Evolutionary conservation across 345 rosid genomes (phyloP).

Genomic region (Hirschfeldia incana): DNA sequence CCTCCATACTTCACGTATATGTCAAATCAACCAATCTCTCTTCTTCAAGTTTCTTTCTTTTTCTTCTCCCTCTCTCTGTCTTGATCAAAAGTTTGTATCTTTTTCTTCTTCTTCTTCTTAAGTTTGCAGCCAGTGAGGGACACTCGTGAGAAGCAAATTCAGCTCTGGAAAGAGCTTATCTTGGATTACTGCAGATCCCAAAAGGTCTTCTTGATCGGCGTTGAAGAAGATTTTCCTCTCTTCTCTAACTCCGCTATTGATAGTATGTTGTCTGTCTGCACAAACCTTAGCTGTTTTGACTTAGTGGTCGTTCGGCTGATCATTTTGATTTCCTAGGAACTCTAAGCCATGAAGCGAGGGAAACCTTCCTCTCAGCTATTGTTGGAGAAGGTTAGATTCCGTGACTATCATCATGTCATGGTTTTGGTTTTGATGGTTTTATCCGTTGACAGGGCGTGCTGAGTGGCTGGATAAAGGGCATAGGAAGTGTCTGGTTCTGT

Average conservation of each 20-base stretch:
- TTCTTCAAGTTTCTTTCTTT: neutral
- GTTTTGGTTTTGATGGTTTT: constrained; percentile 17
- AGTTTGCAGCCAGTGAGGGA: constrained; percentile 97
- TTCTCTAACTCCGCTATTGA: constrained; percentile 78
- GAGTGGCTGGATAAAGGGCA: constrained; percentile 96
- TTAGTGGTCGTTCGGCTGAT: no score
- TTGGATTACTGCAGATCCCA: constrained; percentile 81
- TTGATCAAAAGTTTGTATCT: neutral
- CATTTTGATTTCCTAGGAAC: constrained; percentile 55
- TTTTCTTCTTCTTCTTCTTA: neutral
- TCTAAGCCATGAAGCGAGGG: constrained; percentile 89
- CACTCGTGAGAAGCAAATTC: constrained; percentile 91
- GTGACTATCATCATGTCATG: constrained; percentile 22
- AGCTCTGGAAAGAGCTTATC: constrained; percentile 90
- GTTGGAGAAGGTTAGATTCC: constrained; percentile 70
- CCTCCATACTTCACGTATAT: constrained; percentile 95
- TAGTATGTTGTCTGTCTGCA: constrained; percentile 40
- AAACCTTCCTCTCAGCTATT: constrained; percentile 81
- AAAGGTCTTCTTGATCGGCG: constrained; percentile 58
- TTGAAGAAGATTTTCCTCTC: constrained; percentile 82
- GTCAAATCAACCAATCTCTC: constrained; percentile 6
- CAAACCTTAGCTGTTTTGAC: no score
- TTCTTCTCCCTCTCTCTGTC: neutral
- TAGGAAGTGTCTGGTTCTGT: constrained; percentile 80
- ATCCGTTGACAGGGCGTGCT: constrained; percentile 67